Evolutionary conservation across 2,329 filamentous ascomycete species (phyloP).

Genomic region (Stagonosporopsis cucurbitacearum): DNA sequence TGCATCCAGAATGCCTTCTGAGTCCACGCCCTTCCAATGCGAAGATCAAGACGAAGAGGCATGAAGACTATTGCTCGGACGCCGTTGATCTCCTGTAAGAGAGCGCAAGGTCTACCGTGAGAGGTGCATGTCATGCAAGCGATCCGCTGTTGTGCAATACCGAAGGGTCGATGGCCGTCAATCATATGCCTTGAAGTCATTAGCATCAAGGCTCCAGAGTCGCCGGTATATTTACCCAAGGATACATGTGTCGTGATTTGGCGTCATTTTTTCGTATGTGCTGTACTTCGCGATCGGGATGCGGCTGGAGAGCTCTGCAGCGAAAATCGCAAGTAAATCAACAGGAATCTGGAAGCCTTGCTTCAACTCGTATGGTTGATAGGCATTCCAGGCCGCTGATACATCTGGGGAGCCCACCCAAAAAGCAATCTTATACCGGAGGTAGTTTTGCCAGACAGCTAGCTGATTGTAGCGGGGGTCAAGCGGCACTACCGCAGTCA

Average conservation of each 20-base stretch:
- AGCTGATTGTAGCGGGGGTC: not conserved
- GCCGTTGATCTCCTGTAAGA: slow-evolving; percentile 19
- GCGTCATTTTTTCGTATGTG: slow-evolving; percentile 10
- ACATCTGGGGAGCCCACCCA: not conserved
- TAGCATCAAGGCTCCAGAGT: not conserved
- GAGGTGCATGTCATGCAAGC: slow-evolving; percentile 18
- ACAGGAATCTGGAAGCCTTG: not conserved
- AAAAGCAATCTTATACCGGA: not conserved
- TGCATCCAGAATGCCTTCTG: slow-evolving; percentile 18
- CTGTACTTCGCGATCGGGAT: not conserved
- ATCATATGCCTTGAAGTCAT: slow-evolving; percentile 4
- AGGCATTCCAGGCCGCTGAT: not conserved
- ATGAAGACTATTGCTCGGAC: slow-evolving; percentile 21
- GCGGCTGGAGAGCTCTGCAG: slow-evolving; percentile 4
- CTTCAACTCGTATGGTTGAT: slow-evolving; percentile 2
- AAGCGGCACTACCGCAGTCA: not conserved
- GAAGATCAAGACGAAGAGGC: slow-evolving; percentile 11
- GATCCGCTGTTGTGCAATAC: slow-evolving; percentile 7
- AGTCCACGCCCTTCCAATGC: not conserved
- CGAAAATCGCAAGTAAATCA: slow-evolving; percentile 7
- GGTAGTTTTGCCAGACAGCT: not conserved
- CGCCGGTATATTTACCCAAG: not conserved
- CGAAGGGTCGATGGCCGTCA: slow-evolving; percentile 11
- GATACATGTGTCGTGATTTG: slow-evolving; percentile 16
- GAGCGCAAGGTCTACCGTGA: slow-evolving; percentile 16